Conservation (phyloP, 2,329 filamentous ascomycete species). For the Dryadomyces quercivorus region DNA sequence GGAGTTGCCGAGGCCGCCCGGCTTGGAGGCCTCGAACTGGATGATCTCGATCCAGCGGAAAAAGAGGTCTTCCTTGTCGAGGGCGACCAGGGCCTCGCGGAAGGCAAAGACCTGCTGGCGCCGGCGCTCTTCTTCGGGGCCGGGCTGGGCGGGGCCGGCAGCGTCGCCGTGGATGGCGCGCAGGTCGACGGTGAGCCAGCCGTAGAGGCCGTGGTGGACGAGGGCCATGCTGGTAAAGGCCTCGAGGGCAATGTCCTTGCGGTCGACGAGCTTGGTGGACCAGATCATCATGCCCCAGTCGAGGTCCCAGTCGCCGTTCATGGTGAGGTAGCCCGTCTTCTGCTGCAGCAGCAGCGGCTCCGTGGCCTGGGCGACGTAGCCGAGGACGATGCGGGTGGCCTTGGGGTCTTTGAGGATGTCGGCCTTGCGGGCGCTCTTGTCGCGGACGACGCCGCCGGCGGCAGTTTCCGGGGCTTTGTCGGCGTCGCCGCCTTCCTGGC, state of each 20-base stretch:
- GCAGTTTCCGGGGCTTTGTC: background rate
- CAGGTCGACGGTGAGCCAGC: conserved; percentile 59
- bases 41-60: conserved; percentile 89
- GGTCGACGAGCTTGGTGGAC: conserved; percentile 58
- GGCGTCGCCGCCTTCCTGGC: background rate
- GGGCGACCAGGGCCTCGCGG: conserved; percentile 57
- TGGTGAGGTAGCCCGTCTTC: conserved; percentile 81
- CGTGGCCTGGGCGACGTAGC: conserved; percentile 55
- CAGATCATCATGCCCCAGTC: conserved; percentile 73
- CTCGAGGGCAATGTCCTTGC: conserved; percentile 45
- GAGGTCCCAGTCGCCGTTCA: conserved; percentile 77
- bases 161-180: conserved; percentile 22
- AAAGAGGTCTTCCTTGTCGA: conserved; percentile 83
- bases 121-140: conserved; percentile 41
- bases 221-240: conserved; percentile 62
- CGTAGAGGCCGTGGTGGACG: conserved; percentile 53
- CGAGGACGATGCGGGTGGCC: conserved; percentile 45
- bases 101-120: conserved; percentile 69
- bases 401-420: conserved; percentile 37
- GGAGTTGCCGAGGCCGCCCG: conserved; percentile 59
- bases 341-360: conserved; percentile 51
- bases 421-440: conserved; percentile 24
- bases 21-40: conserved; percentile 70
- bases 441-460: background rate
- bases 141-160: background rate